A percentile compares a stretch with the other conserved stretches of the same genome.
Evolutionary conservation across 1,284 basidiomycete genomes (phyloP).

Genomic region (Trichosporon sp.): DNA sequence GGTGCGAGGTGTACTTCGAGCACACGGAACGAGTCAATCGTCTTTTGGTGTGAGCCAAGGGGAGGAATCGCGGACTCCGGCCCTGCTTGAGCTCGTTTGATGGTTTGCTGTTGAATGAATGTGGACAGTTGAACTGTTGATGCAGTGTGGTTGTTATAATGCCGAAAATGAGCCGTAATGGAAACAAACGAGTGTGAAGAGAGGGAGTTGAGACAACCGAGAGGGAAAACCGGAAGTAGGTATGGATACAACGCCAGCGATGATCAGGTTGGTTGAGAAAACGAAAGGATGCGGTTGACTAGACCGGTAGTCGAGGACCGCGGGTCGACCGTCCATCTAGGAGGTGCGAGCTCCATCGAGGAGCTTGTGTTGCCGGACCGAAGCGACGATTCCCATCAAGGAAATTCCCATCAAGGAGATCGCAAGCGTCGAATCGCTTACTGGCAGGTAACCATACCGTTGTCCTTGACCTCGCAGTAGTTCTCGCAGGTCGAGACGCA

Average conservation of each 20-base stretch:
- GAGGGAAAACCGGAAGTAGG: background rate
- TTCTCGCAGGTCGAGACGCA: slow-evolving; percentile 12
- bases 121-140: background rate
- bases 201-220: background rate
- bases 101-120: background rate
- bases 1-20: slow-evolving; percentile 1
- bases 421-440: background rate
- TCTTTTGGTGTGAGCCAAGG: background rate
- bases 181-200: background rate
- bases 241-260: slow-evolving; percentile 2
- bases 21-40: background rate
- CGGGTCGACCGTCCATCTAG: background rate
- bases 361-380: background rate
- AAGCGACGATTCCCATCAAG: background rate
- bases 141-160: background rate
- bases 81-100: background rate
- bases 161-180: background rate
- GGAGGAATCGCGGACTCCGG: background rate
- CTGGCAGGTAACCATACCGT: slow-evolving; percentile 5
- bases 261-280: background rate
- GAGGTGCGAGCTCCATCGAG: background rate
- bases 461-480: slow-evolving; percentile 5
- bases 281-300: slow-evolving; percentile 1
- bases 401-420: slow-evolving; percentile 1
- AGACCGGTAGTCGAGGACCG: background rate